Conservation (phyloP, 805 yeast species). For the Suhomyces emberorum region DNA sequence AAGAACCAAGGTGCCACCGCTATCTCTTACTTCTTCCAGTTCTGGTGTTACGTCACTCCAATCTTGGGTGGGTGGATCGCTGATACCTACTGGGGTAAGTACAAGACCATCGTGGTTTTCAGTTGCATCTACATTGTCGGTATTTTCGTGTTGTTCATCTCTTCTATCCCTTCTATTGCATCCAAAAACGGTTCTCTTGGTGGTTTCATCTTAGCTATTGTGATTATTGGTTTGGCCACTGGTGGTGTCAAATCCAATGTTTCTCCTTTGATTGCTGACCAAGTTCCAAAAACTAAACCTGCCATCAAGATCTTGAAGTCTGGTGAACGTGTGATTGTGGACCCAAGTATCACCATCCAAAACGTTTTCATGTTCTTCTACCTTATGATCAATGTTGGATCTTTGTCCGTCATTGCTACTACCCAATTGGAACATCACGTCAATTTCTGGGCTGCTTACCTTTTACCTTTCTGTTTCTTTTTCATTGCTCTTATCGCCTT, state of each 20-base stretch:
- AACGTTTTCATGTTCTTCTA: slow-evolving; percentile 73
- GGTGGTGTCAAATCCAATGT: slow-evolving; percentile 79
- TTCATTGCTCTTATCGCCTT: slow-evolving; percentile 49
- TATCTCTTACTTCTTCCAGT: slow-evolving; percentile 68
- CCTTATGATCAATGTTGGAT: slow-evolving; percentile 70
- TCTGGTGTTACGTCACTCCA: slow-evolving; percentile 80
- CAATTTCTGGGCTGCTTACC: slow-evolving; percentile 73
- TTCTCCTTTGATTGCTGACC: slow-evolving; percentile 67
- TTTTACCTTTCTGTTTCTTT: slow-evolving; percentile 65
- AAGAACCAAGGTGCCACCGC: slow-evolving; percentile 66
- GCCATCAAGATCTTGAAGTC: slow-evolving; percentile 31
- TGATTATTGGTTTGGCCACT: slow-evolving; percentile 68
- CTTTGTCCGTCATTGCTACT: slow-evolving; percentile 71
- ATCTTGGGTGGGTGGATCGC: slow-evolving; percentile 71
- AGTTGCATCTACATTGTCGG: slow-evolving; percentile 59
- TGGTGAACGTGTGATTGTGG: slow-evolving; percentile 42
- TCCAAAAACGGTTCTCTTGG: slow-evolving; percentile 51
- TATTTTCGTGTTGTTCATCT: slow-evolving; percentile 59
- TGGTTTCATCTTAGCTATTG: slow-evolving; percentile 55
- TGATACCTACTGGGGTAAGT: slow-evolving; percentile 71
- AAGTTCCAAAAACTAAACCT: slow-evolving; percentile 37
- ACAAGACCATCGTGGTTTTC: slow-evolving; percentile 61
- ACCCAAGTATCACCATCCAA: slow-evolving; percentile 68
- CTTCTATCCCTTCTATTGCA: slow-evolving; percentile 63
- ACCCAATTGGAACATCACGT: slow-evolving; percentile 63